A percentile compares a stretch with the other conserved stretches of the same genome.
phyloP scores from a whole-genome alignment of 441 rosid genomes.

The Populus trichocarpa region DNA sequence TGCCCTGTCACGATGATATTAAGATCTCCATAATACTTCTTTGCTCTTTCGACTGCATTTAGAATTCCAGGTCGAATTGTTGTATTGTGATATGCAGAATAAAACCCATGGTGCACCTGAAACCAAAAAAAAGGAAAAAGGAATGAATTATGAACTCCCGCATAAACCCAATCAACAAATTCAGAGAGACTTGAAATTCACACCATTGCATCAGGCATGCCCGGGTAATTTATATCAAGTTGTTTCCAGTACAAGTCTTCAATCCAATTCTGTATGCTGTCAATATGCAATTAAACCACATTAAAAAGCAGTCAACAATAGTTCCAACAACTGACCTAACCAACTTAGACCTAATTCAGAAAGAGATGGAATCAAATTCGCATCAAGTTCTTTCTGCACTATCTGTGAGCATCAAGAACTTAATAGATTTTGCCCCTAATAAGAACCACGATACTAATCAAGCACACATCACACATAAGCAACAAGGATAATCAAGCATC shows the following conservation, averaged over 20 bases:
- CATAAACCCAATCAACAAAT: background rate
- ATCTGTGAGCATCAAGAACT: background rate
- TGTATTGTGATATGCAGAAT: constrained; percentile 83
- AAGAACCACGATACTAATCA: background rate
- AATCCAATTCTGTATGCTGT: constrained; percentile 93
- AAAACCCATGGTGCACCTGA: constrained; percentile 94
- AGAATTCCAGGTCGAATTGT: constrained; percentile 70
- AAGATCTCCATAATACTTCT: constrained; percentile 55
- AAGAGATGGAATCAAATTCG: background rate
- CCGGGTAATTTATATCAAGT: constrained; percentile 92
- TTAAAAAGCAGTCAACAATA: background rate
- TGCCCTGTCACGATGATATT: constrained; percentile 84
- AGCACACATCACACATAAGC: background rate
- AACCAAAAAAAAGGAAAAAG: constrained; percentile 5
- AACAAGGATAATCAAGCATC: background rate
- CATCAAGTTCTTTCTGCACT: background rate
- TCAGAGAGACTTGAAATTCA: constrained; percentile 13
- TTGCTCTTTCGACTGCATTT: constrained; percentile 55
- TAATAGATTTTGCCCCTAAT: background rate
- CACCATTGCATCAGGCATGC: constrained; percentile 96
- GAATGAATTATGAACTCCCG: background rate
- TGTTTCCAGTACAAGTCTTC: constrained; percentile 92
- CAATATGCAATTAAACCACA: constrained; percentile 3
- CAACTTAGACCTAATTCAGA: background rate
- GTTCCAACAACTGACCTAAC: too few species aligned